Conservation (phyloP, 2,329 filamentous ascomycete genomes). For the Clonostachys solani region DNA sequence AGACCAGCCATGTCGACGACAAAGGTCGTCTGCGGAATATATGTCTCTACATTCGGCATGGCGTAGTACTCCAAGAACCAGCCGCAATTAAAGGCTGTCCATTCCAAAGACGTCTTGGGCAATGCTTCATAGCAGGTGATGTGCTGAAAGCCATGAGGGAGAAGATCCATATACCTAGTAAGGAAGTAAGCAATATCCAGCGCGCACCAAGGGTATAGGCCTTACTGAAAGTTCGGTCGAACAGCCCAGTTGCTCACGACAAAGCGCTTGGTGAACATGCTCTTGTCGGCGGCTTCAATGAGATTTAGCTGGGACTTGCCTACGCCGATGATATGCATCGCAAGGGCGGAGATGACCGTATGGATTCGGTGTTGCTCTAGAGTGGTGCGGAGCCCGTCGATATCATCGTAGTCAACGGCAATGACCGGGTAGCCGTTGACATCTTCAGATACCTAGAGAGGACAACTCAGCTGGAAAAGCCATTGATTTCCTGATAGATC, state of each 20-base stretch:
- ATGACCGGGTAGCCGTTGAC: conserved; percentile 13
- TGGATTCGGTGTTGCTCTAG: conserved; percentile 31
- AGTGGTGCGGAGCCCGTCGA: conserved; percentile 10
- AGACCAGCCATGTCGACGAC: conserved; percentile 37
- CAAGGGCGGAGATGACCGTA: conserved; percentile 37
- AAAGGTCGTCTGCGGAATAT: conserved; percentile 29
- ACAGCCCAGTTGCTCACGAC: conserved; percentile 36
- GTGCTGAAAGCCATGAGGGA: not conserved
- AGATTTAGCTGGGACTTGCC: conserved; percentile 30
- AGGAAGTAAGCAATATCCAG: no score
- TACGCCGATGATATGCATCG: conserved; percentile 16
- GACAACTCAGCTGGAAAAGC: not conserved
- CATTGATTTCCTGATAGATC: not conserved
- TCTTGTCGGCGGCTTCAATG: conserved; percentile 33
- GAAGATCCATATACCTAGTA: not conserved
- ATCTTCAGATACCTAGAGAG: conserved; percentile 8
- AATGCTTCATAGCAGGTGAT: not conserved
- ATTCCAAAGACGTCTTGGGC: conserved; percentile 1
- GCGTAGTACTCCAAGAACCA: conserved; percentile 42
- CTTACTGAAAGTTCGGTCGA: conserved; percentile 5
- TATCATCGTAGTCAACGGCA: conserved; percentile 18
- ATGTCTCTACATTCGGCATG: conserved; percentile 20
- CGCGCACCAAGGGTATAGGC: no score
- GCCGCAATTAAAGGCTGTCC: conserved; percentile 19
- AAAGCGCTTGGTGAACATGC: conserved; percentile 28